Percentiles rank a stretch among this genome's conserved stretches.
Evolutionary conservation across 257 asterid genomes (phyloP).

Genomic region (Solanum habrochaites): DNA sequence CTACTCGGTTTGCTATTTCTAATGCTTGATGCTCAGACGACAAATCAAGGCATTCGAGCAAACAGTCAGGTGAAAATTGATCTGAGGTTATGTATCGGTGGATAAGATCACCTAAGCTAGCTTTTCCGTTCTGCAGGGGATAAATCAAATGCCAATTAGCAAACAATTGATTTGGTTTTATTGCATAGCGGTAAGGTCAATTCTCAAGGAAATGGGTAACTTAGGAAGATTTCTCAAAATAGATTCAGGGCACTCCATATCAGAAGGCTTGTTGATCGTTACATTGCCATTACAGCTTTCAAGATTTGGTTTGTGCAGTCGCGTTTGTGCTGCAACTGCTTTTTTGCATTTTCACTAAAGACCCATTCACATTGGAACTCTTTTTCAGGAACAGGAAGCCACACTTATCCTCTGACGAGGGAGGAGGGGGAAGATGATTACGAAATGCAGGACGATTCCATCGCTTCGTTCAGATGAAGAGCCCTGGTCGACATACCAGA

Average conservation of each 20-base stretch:
- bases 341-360: constrained; percentile 46
- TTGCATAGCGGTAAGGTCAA: background rate
- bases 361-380: constrained; percentile 61
- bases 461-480: constrained; percentile 26
- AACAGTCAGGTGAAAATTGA: constrained; percentile 56
- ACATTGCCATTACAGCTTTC: constrained; percentile 88
- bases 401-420: constrained; percentile 52
- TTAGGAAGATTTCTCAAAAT: constrained; percentile 63
- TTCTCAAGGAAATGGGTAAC: constrained; percentile 14
- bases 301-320: constrained; percentile 69
- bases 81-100: constrained; percentile 48
- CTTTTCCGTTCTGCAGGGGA: constrained; percentile 46
- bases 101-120: constrained; percentile 59
- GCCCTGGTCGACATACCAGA: constrained; percentile 77
- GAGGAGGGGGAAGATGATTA: background rate
- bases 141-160: background rate
- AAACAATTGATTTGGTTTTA: background rate
- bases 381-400: constrained; percentile 90
- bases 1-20: constrained; percentile 63
- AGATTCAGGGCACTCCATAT: constrained; percentile 85
- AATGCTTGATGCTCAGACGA: constrained; percentile 65
- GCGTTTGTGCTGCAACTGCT: constrained; percentile 46
- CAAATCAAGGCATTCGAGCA: constrained; percentile 67
- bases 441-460: constrained; percentile 19
- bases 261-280: constrained; percentile 57